Evolutionary conservation across 257 asterid species (phyloP), one percentile per base, ranked within the genome.

Genomic region (Lycium ferocissimum): DNA sequence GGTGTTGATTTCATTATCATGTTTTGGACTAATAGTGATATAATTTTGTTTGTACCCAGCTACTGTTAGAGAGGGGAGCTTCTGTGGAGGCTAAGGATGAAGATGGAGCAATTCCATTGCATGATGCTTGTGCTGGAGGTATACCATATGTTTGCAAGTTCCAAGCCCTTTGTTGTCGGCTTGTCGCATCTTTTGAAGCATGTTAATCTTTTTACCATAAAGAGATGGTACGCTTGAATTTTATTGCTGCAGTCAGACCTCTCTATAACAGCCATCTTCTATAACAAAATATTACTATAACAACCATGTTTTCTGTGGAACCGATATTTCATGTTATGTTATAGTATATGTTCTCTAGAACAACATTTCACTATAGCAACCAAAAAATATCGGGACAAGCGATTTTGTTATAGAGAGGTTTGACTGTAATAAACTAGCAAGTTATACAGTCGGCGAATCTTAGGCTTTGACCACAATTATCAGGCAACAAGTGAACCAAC

Each of bases 81-180:
- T 85, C 87, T 76, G 49, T 95, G 88, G 97, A 91, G 87, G 89
- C 88, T 1, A 94, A 90, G 87, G 98, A 95, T 57, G 98, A 93
- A 83, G 97, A 94, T 81, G 94, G 95, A 63, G 98, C 93, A 43
- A 88, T 92, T 84, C 98, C 98, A 15, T 84, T 95, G 89, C 98
- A 95, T 83, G 96, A 95, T 92, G 97, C 98, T 65, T 94, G 94
- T 90, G 98, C 98, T 66, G 98, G 98, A 89, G 98, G 98, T 95
- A 69, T 8, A 58, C 65, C 70, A 5, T 70, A 40, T 72, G 18
- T 40, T 73, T 75, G 38, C 81, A 2, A 49, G 61, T 75, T 75
- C 61, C 43, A 49, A 75, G 12, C 6, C 43, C 43, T 75, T 13
- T 6, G 12, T n/a, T 22, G 59, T 6, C 1, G 10, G 2, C 6